Conservation (phyloP, 1,139 yeast genomes). For the Citeromyces hawaiiensis region DNA sequence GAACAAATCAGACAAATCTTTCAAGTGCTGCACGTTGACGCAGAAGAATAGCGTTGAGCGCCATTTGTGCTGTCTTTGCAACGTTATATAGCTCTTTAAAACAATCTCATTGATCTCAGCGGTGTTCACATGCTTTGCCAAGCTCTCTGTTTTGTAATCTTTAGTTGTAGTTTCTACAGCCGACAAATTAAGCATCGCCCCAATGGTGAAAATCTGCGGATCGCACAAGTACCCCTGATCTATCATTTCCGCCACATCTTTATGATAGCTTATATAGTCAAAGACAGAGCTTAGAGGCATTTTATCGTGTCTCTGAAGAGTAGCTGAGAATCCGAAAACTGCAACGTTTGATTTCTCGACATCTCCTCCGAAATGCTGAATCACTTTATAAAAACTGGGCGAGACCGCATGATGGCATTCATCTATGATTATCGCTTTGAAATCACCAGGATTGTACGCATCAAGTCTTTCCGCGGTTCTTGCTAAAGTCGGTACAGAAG, state of each 20-base stretch:
- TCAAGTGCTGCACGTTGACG: slow-evolving; percentile 59
- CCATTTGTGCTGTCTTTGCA: slow-evolving; percentile 23
- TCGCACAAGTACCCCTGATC: slow-evolving; percentile 57
- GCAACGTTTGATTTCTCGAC: slow-evolving; percentile 22
- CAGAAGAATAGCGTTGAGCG: slow-evolving; percentile 69
- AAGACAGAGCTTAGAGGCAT: slow-evolving; percentile 43
- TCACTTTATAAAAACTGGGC: slow-evolving; percentile 41
- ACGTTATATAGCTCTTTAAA: slow-evolving; percentile 40
- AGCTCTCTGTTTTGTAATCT: slow-evolving; percentile 41
- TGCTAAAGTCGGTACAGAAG: slow-evolving; percentile 59
- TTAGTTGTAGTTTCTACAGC: slow-evolving; percentile 19
- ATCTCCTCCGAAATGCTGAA: slow-evolving; percentile 44
- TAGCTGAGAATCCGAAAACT: slow-evolving; percentile 82
- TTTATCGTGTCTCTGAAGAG: slow-evolving; percentile 58
- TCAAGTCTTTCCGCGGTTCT: slow-evolving; percentile 29
- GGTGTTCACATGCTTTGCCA: slow-evolving; percentile 45
- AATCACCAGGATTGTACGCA: slow-evolving; percentile 40
- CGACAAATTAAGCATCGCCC: slow-evolving; percentile 23
- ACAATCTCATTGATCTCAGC: slow-evolving; percentile 40
- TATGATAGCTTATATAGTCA: slow-evolving; percentile 66
- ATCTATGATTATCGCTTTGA: slow-evolving; percentile 68
- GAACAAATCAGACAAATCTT: slow-evolving; percentile 38
- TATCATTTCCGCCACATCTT: slow-evolving; percentile 57
- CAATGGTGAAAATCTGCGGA: slow-evolving; percentile 49
- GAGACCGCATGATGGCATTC: slow-evolving; percentile 95